A percentile compares a stretch with the other conserved stretches of the same genome.
These are phyloP conservation scores for Zygosaccharomyces pseudobailii DNA, from an alignment of 1,139 yeast genomes.

Conservation along the genomic window DNA sequence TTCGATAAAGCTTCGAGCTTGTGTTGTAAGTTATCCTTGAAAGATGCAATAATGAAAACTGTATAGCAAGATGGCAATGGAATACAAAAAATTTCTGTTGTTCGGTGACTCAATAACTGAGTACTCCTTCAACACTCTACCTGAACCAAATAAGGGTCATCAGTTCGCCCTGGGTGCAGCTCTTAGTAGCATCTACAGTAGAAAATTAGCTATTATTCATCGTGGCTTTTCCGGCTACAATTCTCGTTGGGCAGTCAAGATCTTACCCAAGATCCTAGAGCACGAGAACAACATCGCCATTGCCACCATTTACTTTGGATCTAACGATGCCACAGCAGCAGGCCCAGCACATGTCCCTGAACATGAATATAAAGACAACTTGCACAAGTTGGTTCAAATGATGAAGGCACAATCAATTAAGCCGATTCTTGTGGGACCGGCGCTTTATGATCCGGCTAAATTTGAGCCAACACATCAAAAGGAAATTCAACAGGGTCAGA, in stretches of 20 bases:
- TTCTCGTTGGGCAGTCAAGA: slow-evolving; percentile 44
- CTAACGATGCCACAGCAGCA: slow-evolving; percentile 59
- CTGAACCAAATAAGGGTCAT: slow-evolving; percentile 8
- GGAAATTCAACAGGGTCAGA: slow-evolving; percentile 35
- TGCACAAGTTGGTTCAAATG: slow-evolving; percentile 39
- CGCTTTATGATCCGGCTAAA: slow-evolving; percentile 45
- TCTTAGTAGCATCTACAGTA: slow-evolving; percentile 43
- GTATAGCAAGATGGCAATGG: slow-evolving; percentile 15
- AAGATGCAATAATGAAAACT: not conserved
- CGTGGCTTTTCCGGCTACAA: slow-evolving; percentile 65
- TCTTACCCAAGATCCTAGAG: slow-evolving; percentile 46
- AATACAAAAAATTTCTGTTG: slow-evolving; percentile 46
- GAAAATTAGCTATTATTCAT: slow-evolving; percentile 52
- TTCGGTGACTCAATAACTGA: slow-evolving; percentile 73
- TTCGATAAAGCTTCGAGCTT: not conserved
- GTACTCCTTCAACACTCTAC: slow-evolving; percentile 38
- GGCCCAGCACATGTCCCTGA: slow-evolving; percentile 53
- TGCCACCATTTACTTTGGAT: slow-evolving; percentile 64
- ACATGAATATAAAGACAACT: slow-evolving; percentile 46
- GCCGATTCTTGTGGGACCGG: slow-evolving; percentile 59
- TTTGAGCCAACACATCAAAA: slow-evolving; percentile 35
- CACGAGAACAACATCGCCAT: slow-evolving; percentile 41
- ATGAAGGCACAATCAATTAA: slow-evolving; percentile 42
- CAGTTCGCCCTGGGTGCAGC: slow-evolving; percentile 49
- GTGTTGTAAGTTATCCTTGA: not conserved